Evolutionary conservation across 495 filamentous ascomycete species (phyloP), one percentile per base, ranked within the genome.

Genomic region (Xylaria scruposa): DNA sequence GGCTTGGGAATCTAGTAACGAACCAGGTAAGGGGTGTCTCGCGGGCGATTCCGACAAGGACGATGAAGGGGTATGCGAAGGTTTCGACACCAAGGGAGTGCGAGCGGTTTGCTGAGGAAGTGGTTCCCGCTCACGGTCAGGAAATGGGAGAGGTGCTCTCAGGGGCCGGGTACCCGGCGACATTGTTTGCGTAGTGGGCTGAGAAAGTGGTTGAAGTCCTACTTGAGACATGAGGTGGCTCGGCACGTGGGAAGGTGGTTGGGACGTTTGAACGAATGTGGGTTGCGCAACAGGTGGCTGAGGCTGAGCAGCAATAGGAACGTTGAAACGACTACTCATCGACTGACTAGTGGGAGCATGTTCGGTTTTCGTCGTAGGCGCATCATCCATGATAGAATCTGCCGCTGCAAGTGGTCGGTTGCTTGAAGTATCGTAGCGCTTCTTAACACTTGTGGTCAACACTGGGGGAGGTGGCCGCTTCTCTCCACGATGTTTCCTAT

Each of bases 391-490:
- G 4, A 85, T 69, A 42, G 90, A 86, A 29, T 88, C 92, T 49
- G 88, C 82, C 49, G 89, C 88, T 19, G 88, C 85, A 40, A 85
- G 72, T 81, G 88, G 59, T 85, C 85, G 74, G 80, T 90, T 76
- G 77, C 80, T 73, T 81, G 88, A 79, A 24, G 80, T 76, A 65
- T 90, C 85, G 54, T 86, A 84, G 49, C 81, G 77, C 75, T 85
- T 87, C 47, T 83, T 78, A 0, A 78, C 76, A 33, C 80, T 80
- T 40, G 77, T 76, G n/a, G 90, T 92, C 4, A 88, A 87, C 12
- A 86, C 84, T 46, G 89, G 88, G 72, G 93, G 93, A 38, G 92
- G 85, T 12, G 91, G 89, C 29, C 91, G 89, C 68, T 91, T 89
- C 78, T 94, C 93, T 40, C 93, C 93, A 47, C 90, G 83, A 38